A percentile compares a stretch with the other conserved stretches of the same genome.
phyloP scores from a whole-genome alignment of 2,329 filamentous ascomycete species.

The Cadophora sp. region DNA sequence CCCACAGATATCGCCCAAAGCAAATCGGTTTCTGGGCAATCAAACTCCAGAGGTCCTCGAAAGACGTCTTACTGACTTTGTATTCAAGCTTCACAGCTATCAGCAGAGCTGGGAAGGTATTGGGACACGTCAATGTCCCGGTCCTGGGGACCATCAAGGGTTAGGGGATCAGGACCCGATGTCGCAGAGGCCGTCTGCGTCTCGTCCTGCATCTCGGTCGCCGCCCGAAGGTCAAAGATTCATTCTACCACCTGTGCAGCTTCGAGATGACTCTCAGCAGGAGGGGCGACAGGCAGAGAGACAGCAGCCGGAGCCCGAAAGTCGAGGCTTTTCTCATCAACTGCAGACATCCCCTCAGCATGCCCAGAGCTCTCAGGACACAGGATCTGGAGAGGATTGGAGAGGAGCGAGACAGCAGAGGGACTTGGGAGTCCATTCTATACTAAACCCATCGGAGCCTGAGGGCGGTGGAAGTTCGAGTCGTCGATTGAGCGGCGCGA shows the following conservation, averaged over 20 bases:
- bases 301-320: constrained; percentile 35
- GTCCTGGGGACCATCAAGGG: constrained; percentile 56
- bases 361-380: constrained; percentile 30
- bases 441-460: constrained; percentile 45
- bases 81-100: constrained; percentile 44
- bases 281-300: constrained; percentile 37
- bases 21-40: constrained; percentile 38
- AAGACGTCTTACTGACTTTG: constrained; percentile 42
- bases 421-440: constrained; percentile 46
- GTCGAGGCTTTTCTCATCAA: constrained; percentile 34
- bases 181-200: constrained; percentile 66
- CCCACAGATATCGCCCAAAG: constrained; percentile 40
- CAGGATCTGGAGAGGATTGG: constrained; percentile 36
- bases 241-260: constrained; percentile 43
- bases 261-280: constrained; percentile 43
- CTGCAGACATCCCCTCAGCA: constrained; percentile 35
- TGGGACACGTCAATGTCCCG: constrained; percentile 62
- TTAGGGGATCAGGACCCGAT: constrained; percentile 67
- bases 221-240: constrained; percentile 44
- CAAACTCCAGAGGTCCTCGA: constrained; percentile 42
- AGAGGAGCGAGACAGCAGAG: constrained; percentile 38
- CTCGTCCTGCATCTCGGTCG: constrained; percentile 60
- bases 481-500: constrained; percentile 34
- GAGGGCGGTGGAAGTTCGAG: constrained; percentile 31
- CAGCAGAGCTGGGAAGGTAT: constrained; percentile 46